Base-by-base conservation (phyloP, 208 protist species). In the Angomonas ambiguus region DNA sequence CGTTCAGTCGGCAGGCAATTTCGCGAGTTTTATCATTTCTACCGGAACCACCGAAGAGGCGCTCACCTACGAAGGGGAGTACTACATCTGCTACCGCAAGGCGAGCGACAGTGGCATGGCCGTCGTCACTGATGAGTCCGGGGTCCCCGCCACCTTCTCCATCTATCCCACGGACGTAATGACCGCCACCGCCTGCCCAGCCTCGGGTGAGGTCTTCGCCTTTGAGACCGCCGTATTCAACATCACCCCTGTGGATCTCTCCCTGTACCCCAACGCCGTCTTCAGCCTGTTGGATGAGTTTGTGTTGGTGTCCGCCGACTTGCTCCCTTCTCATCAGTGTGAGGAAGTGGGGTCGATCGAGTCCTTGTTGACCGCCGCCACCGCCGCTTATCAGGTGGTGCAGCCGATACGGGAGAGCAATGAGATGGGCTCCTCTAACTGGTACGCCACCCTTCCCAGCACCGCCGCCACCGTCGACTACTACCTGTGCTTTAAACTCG, bases 51-150 rank as follows among this genome's bases (percentile, higher is more conserved):
- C 30, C n/a, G 59, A 67, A 31, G 60, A 79, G 53, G 60, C 75
- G 22, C 67, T 56, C 31, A 53, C 24, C n/a, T 89, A 82, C 71
- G 53, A 85, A 0, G 90, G 87, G 1, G 80, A 88, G 64, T 96
- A 96, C 75, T 85, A 91, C 74, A 58, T 89, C 6, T 96, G 91
- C 69, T 96, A 96, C 70, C 72, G 67, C 31, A 80, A 83, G 61
- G 42, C 57, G 16, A 67, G 53, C 67, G 48, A 55, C 60, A 35
- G 51, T 27, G 35, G 34, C 49, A 92, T 87, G 66, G 83, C 83
- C 16, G 61, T 91, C 30, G 77, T 92, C 18, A 68, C 77, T 11
- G 72, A 79, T 65, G 69, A 66, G 42, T 51, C 58, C 31, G 78
- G 70, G 32, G 65, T 60, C 13, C 65, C 49, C 22, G 53, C 72